Conservation (phyloP, 768 basidiomycete genomes). For the Hygrophorus russula region DNA sequence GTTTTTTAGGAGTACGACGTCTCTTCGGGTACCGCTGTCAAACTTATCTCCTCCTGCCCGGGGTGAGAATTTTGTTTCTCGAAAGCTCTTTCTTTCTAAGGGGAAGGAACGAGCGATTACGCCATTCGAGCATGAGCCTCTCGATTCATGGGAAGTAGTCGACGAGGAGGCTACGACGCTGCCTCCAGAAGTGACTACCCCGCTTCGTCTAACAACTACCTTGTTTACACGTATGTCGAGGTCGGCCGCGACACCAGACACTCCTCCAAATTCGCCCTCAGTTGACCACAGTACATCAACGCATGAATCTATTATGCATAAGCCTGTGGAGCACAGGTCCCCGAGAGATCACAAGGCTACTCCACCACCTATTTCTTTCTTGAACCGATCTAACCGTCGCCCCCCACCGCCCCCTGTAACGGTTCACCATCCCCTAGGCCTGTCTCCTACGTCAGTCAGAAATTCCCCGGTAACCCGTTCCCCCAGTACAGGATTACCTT, state of each 20-base stretch:
- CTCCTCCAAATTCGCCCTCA: conserved; percentile 7
- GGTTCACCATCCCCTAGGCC: background rate
- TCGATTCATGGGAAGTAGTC: conserved; percentile 39
- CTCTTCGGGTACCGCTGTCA: conserved; percentile 22
- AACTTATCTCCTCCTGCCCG: conserved; percentile 16
- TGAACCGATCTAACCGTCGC: conserved; percentile 14
- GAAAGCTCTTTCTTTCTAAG: conserved; percentile 26
- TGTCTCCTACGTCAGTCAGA: no score
- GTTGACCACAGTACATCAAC: conserved; percentile 9
- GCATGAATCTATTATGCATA: background rate
- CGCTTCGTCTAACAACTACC: conserved; percentile 10
- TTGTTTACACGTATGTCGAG: conserved; percentile 1
- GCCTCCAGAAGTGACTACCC: conserved; percentile 1
- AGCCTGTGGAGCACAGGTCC: conserved; percentile 4
- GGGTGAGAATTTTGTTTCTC: conserved; percentile 21
- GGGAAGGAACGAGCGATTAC: conserved; percentile 27
- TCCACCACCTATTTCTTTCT: conserved; percentile 14
- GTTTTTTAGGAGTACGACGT: conserved; percentile 36
- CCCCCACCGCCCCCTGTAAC: background rate
- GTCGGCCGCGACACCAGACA: background rate
- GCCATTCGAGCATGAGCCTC: conserved; percentile 14
- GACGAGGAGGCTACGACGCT: conserved; percentile 12
- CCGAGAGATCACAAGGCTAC: conserved; percentile 18
- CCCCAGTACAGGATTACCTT: no score
- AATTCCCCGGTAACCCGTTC: no score